Evolutionary conservation across 805 yeast genomes (phyloP).

Genomic region (Lipomyces starkeyi): DNA sequence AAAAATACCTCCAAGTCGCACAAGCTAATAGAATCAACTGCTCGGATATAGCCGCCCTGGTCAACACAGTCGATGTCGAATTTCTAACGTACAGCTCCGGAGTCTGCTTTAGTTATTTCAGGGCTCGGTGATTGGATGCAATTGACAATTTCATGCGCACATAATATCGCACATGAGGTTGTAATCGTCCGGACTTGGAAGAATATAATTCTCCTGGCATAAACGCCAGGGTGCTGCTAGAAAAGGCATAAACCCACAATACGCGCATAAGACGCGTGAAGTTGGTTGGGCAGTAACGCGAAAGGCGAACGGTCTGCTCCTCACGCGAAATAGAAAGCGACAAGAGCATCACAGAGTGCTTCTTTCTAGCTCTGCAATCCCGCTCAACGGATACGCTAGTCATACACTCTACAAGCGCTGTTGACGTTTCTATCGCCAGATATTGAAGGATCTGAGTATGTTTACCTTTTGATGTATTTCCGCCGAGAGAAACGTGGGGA

Average conservation of each 20-base stretch:
- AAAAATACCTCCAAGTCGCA: neutral
- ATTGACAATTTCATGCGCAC: neutral
- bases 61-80: neutral
- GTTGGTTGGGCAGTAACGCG: neutral
- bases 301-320: neutral
- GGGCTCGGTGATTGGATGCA: neutral
- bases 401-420: neutral
- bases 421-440: neutral
- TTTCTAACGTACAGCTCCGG: neutral
- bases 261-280: neutral
- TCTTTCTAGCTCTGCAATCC: neutral
- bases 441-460: neutral
- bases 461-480: neutral
- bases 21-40: neutral
- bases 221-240: neutral
- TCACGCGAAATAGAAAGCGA: neutral
- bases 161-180: neutral
- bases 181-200: neutral
- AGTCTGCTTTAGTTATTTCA: neutral
- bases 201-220: neutral
- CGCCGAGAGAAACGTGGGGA: neutral
- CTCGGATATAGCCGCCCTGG: neutral
- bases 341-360: neutral
- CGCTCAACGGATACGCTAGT: slow-evolving; percentile 6
- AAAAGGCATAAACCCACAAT: neutral